Percentiles rank a stretch among this genome's conserved stretches.
Evolutionary conservation across 208 protist species (phyloP).

Genomic region (Lotmaria passim): DNA sequence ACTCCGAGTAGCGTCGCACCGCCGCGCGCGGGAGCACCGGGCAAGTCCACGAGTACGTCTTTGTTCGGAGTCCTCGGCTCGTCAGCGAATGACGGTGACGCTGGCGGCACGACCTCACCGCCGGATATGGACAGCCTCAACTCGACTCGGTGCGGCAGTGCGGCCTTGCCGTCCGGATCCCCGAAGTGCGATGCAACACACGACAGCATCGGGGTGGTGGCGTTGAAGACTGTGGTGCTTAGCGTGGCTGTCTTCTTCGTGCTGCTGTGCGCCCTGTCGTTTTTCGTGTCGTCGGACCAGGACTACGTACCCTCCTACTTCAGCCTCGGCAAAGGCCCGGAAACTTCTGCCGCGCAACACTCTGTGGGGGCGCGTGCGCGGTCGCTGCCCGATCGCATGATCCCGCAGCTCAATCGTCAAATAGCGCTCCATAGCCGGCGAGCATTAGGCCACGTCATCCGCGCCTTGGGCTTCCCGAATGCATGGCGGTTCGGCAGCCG

Average conservation of each 20-base stretch:
- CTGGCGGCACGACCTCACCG: background rate
- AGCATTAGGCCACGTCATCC: background rate
- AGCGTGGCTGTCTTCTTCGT: constrained; percentile 23
- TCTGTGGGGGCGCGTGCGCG: background rate
- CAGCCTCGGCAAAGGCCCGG: background rate
- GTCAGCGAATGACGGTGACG: constrained; percentile 5
- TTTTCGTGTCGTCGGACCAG: constrained; percentile 27
- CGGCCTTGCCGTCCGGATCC: too few species aligned
- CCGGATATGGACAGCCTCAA: constrained; percentile 1
- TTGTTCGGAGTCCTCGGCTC: background rate
- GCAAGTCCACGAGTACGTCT: background rate
- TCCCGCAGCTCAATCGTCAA: constrained; percentile 40
- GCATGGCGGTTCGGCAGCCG: background rate
- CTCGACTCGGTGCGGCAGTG: constrained; percentile 10
- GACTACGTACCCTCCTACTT: constrained; percentile 42
- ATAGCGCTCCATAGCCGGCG: constrained; percentile 33
- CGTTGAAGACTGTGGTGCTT: constrained; percentile 13
- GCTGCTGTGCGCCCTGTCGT: constrained; percentile 28
- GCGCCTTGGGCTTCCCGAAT: background rate
- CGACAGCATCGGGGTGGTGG: background rate
- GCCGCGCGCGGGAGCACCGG: too few species aligned
- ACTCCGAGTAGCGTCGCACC: background rate
- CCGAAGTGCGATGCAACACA: background rate
- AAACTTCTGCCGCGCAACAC: background rate
- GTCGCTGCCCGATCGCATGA: constrained; percentile 24